Evolutionary conservation across 202 grass and related monocot genomes (phyloP), one percentile per base, ranked within the genome.

Genomic region (Digitaria exilis): DNA sequence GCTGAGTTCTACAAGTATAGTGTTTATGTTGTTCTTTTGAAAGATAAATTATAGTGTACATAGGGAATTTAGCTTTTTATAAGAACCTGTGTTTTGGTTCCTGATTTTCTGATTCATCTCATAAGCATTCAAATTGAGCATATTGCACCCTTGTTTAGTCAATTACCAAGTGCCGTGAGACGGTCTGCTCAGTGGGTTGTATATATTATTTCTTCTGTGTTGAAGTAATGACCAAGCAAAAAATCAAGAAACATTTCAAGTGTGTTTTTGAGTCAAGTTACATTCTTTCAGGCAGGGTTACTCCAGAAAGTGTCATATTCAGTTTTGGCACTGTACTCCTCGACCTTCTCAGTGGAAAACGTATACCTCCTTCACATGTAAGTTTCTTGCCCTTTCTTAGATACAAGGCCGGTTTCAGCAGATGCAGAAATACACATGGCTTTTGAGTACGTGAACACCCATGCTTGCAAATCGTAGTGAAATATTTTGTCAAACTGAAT

Each of bases 291-390:
- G 96, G 96, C n/a, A 94, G 96, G 84, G 93, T 99, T 30, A 99
- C 93, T 50, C 88, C 75, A 77, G 93, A 96, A 86, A 99, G 96
- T 17, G 96, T 96, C 69, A 92, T 99, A 82, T 99, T 92, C 84
- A 99, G 96, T 78, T 99, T 96, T 55, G 96, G 96, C 16, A 96
- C 96, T 63, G 89, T 99, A 71, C 88, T 99, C 29, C 76, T 99
- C 3, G 96, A 99, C 48, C 85, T 99, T 76, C 84, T 99, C 19
- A 99, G 96, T 84, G 96, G 96, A 86, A 99, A 99, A 65, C 93
- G 87, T 56, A 94, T 99, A 78, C 96, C 96, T 68, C 96, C 96
- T 72, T 87, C 85, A 80, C 96, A 92, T 90, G 96, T 99, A 92
- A 85, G 86, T 86, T 91, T 32, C 43, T 86, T 74, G 18, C 6